Evolutionary conservation across 192 early-diverging fungal genomes (phyloP).

Genomic region (Glomus cerebriforme): DNA sequence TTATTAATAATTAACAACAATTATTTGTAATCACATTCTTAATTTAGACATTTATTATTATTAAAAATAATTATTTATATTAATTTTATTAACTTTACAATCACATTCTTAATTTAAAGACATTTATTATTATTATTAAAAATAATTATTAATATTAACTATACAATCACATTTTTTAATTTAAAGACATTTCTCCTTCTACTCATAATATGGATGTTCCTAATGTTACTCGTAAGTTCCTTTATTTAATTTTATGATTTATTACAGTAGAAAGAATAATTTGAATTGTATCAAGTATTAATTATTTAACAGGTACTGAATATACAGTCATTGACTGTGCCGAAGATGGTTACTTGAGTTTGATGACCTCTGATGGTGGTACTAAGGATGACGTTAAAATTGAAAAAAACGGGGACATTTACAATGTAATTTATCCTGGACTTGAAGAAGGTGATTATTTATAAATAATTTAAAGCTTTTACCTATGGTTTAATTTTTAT

Average conservation of each 20-base stretch:
- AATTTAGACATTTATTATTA: conserved; percentile 81
- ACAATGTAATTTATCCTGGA: conserved; percentile 68
- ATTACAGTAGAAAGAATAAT: background rate
- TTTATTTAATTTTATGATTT: background rate
- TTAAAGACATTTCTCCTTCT: conserved; percentile 92
- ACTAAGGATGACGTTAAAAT: conserved; percentile 95
- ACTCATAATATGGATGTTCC: conserved; percentile 99
- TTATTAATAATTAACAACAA: background rate
- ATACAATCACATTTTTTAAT: background rate
- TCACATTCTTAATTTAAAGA: conserved; percentile 49
- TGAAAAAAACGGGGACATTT: conserved; percentile 83
- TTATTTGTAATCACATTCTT: background rate
- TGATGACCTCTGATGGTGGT: conserved; percentile 75
- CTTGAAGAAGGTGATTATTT: conserved; percentile 64
- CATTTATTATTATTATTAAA: too few species aligned
- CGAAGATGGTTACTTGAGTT: conserved; percentile 87
- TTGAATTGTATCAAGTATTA: background rate
- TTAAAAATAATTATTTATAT: background rate
- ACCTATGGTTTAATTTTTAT: background rate
- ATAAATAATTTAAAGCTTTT: background rate
- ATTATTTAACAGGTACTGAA: conserved; percentile 48
- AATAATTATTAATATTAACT: background rate
- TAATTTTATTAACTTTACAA: background rate
- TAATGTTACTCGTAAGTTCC: conserved; percentile 72
- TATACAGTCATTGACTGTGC: conserved; percentile 81